Percentiles rank a stretch among this genome's conserved stretches.
Conservation (phyloP, 2,329 filamentous ascomycete species). For the Sarocladium kiliense region DNA sequence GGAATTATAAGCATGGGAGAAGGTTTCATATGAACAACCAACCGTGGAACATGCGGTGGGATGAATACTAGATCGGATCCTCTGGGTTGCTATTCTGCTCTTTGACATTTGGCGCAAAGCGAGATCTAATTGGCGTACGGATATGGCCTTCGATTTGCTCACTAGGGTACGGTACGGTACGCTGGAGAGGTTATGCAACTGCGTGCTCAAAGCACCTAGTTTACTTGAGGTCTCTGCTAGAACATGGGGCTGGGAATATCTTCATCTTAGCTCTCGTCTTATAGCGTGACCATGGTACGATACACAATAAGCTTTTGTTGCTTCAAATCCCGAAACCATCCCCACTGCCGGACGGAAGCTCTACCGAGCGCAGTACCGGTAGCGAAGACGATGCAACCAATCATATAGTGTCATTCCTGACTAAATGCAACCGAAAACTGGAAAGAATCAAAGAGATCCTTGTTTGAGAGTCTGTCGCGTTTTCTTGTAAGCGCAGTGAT, state of each 20-base stretch:
- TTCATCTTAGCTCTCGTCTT: too few species aligned
- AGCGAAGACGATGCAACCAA: not conserved
- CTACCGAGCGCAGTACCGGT: not conserved
- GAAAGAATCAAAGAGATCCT: not conserved
- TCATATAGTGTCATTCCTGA: not conserved
- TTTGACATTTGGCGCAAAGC: too few species aligned
- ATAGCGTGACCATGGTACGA: not conserved
- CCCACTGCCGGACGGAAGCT: slow-evolving; percentile 1
- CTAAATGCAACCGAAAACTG: too few species aligned
- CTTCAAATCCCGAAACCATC: not conserved
- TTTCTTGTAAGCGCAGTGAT: not conserved
- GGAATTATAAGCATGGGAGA: slow-evolving; percentile 60
- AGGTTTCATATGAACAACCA: slow-evolving; percentile 43
- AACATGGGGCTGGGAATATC: too few species aligned
- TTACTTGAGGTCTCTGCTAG: too few species aligned
- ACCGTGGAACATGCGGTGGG: slow-evolving; percentile 45
- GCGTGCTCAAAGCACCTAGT: too few species aligned
- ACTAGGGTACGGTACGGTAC: too few species aligned
- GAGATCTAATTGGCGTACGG: too few species aligned
- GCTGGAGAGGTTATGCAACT: too few species aligned
- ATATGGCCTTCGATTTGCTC: too few species aligned
- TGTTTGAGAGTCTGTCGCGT: not conserved
- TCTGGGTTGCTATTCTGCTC: too few species aligned
- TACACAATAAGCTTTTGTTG: not conserved
- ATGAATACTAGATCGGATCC: slow-evolving; percentile 15